Conservation (phyloP, 2,329 filamentous ascomycete genomes). For the Fusarium anthophilum region DNA sequence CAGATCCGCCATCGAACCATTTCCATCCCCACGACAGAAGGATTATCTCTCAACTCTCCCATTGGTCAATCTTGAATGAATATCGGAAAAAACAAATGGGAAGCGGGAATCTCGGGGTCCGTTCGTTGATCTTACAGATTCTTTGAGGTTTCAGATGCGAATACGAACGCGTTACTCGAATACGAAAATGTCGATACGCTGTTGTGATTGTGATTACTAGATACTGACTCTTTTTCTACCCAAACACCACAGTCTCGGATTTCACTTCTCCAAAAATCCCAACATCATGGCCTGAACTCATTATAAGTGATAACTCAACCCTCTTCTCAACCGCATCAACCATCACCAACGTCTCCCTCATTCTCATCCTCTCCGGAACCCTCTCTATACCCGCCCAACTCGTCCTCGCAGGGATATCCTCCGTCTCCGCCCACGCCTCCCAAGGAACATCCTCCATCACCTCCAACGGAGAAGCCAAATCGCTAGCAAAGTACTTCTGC, state of each 20-base stretch:
- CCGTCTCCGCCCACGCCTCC: conserved; percentile 35
- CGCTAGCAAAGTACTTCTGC: conserved; percentile 29
- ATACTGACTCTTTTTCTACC: not conserved
- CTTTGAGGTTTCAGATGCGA: not conserved
- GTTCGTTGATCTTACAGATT: not conserved
- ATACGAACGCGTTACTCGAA: conserved; percentile 30
- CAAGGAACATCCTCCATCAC: conserved; percentile 25
- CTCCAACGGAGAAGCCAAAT: not conserved
- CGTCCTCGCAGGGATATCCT: conserved; percentile 4
- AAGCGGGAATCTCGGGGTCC: conserved; percentile 14
- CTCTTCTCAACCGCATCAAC: conserved; percentile 26
- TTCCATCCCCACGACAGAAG: not conserved
- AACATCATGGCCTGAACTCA: conserved; percentile 31
- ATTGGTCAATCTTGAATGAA: conserved; percentile 2
- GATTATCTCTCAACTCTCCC: not conserved
- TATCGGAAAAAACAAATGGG: not conserved
- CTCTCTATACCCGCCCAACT: conserved; percentile 37
- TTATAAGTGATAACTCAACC: conserved; percentile 34
- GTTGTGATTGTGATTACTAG: no score
- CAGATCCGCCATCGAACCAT: conserved; percentile 37
- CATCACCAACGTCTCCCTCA: conserved; percentile 40
- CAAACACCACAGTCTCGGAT: conserved; percentile 28
- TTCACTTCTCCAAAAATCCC: conserved; percentile 20
- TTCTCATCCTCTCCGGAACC: conserved; percentile 33
- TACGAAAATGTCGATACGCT: not conserved